phyloP scores from a whole-genome alignment of 73 alveolate genomes.

The Breviolum minutum region DNA sequence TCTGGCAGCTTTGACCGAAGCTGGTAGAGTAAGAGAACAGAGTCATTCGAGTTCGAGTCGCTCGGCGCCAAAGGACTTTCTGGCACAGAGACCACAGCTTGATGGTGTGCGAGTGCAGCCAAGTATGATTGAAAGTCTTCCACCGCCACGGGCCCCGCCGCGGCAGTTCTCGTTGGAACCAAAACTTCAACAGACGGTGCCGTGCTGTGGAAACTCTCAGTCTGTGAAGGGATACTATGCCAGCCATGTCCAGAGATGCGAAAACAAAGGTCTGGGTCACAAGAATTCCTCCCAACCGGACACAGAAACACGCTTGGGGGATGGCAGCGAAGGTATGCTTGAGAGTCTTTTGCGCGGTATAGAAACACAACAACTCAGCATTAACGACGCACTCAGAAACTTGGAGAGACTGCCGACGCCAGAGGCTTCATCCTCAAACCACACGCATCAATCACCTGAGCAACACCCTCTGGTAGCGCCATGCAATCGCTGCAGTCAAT shows the following conservation, averaged over 20 bases:
- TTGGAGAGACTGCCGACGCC: slow-evolving; percentile 29
- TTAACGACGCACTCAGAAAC: slow-evolving; percentile 37
- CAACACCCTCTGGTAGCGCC: background rate
- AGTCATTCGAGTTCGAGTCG: background rate
- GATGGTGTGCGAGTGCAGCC: no score
- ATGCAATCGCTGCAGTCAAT: slow-evolving; percentile 21
- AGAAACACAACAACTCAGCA: slow-evolving; percentile 65
- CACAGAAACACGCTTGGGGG: background rate
- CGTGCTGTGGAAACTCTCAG: no score
- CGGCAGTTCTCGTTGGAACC: background rate
- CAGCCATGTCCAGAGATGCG: no score
- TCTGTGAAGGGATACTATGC: no score
- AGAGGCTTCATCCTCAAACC: background rate
- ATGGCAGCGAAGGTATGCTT: background rate
- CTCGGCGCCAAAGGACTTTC: no score
- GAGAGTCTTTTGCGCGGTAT: slow-evolving; percentile 44
- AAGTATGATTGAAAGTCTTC: background rate
- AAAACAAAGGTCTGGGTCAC: no score
- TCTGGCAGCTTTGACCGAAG: slow-evolving; percentile 50
- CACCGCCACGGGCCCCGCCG: slow-evolving; percentile 10
- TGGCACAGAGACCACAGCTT: no score
- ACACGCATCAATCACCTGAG: background rate
- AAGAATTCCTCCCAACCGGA: no score
- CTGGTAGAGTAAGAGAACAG: background rate
- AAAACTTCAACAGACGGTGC: no score